These are phyloP conservation scores for Fusarium sp. DNA, from an alignment of 2,329 filamentous ascomycete genomes.

Conservation along the genomic window DNA sequence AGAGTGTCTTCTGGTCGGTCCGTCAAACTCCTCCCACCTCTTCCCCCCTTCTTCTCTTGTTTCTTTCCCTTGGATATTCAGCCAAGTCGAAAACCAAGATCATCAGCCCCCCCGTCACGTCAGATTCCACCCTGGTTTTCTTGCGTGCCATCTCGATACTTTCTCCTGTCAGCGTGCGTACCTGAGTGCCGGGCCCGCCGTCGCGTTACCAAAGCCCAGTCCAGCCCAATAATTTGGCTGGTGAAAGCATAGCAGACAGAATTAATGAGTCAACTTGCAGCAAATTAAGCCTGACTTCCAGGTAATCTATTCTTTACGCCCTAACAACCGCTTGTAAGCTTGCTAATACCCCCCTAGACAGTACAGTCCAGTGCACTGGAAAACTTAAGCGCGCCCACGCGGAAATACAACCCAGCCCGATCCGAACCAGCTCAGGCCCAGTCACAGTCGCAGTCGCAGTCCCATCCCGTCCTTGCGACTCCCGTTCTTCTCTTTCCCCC, in stretches of 20 bases:
- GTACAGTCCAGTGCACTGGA: neutral
- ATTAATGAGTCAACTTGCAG: neutral
- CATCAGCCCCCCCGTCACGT: slow-evolving; percentile 31
- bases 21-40: slow-evolving; percentile 31
- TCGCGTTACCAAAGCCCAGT: slow-evolving; percentile 25
- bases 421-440: slow-evolving; percentile 33
- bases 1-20: slow-evolving; percentile 6
- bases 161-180: slow-evolving; percentile 18
- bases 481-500: slow-evolving; percentile 16
- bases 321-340: neutral
- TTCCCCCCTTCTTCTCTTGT: slow-evolving; percentile 17
- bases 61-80: slow-evolving; percentile 1
- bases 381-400: slow-evolving; percentile 42
- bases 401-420: slow-evolving; percentile 31
- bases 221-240: neutral
- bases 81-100: slow-evolving; percentile 17
- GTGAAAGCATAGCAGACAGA: neutral
- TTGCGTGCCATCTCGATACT: slow-evolving; percentile 24
- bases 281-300: neutral
- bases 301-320: neutral
- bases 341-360: neutral
- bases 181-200: slow-evolving; percentile 37
- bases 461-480: slow-evolving; percentile 34
- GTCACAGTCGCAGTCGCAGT: slow-evolving; percentile 20
- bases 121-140: slow-evolving; percentile 31